Percentiles rank a stretch among this genome's conserved stretches.
phyloP scores from a whole-genome alignment of 345 rosid genomes.

The Rubroshorea leprosula region DNA sequence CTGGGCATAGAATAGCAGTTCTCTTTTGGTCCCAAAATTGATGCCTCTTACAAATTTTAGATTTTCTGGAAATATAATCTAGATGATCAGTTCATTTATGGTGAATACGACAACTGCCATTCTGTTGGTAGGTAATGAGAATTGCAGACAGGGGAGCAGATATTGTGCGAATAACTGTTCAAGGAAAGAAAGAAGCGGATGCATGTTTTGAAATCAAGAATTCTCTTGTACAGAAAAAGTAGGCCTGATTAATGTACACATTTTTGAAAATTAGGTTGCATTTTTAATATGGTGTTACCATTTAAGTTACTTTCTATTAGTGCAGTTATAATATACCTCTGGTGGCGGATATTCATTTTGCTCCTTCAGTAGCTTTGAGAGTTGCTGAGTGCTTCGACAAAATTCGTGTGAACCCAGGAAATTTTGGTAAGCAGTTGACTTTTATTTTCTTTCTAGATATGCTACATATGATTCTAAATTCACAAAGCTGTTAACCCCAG shows the following conservation, averaged over 20 bases:
- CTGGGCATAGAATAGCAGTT: too few relatives aligned
- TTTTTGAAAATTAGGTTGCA: not conserved
- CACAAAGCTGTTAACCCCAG: slow-evolving; percentile 39
- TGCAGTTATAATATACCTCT: slow-evolving; percentile 91
- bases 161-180: slow-evolving; percentile 92
- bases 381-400: slow-evolving; percentile 97
- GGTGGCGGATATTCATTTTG: slow-evolving; percentile 98
- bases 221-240: slow-evolving; percentile 90
- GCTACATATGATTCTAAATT: slow-evolving; percentile 11
- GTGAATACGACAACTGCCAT: not conserved
- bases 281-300: slow-evolving; percentile 6
- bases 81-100: not conserved
- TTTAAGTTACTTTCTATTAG: slow-evolving; percentile 20
- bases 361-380: slow-evolving; percentile 83
- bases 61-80: not conserved
- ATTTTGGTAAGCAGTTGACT: slow-evolving; percentile 52
- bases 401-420: slow-evolving; percentile 98
- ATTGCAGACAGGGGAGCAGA: slow-evolving; percentile 93
- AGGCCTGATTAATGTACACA: slow-evolving; percentile 11
- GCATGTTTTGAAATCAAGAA: slow-evolving; percentile 95
- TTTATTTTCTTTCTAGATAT: slow-evolving; percentile 16
- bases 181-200: slow-evolving; percentile 97
- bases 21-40: not conserved
- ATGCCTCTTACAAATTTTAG: not conserved
- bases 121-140: slow-evolving; percentile 67